phyloP scores from a whole-genome alignment of 2,329 filamentous ascomycete genomes.

The Xenoacremonium recifei region DNA sequence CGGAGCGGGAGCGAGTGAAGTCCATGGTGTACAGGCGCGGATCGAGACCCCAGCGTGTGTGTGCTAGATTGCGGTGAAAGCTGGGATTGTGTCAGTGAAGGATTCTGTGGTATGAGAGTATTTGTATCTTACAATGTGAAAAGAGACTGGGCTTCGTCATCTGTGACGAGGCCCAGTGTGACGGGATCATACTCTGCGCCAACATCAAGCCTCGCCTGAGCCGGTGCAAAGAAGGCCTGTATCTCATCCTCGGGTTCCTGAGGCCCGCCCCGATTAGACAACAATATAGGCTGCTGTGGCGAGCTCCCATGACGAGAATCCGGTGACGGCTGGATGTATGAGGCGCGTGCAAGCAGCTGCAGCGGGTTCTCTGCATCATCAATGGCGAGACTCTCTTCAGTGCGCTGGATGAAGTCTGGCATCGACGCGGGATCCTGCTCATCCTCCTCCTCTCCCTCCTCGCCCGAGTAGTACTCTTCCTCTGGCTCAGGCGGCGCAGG shows the following conservation, averaged over 20 bases:
- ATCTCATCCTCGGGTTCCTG: constrained; percentile 43
- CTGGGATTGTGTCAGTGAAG: constrained; percentile 40
- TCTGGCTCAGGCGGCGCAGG: constrained; percentile 14
- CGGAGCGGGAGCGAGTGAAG: constrained; percentile 66
- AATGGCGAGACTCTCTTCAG: constrained; percentile 55
- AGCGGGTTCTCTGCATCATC: constrained; percentile 76
- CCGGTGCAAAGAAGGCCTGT: constrained; percentile 65
- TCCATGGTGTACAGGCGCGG: constrained; percentile 62
- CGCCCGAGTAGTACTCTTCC: constrained; percentile 31
- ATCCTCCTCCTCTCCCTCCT: constrained; percentile 30
- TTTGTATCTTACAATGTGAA: constrained; percentile 60
- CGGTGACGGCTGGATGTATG: constrained; percentile 61
- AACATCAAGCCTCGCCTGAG: constrained; percentile 61
- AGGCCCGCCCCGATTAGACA: constrained; percentile 12
- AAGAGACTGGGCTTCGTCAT: constrained; percentile 62
- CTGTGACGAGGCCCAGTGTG: constrained; percentile 65
- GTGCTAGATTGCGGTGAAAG: constrained; percentile 68
- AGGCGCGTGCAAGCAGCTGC: constrained; percentile 70
- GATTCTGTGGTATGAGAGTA: background rate
- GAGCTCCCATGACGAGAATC: constrained; percentile 28
- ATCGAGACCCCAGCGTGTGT: constrained; percentile 74
- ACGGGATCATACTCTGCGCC: constrained; percentile 67
- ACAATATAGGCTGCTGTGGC: constrained; percentile 21
- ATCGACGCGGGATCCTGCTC: constrained; percentile 22
- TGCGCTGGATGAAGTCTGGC: constrained; percentile 26